These are phyloP conservation scores for Gilbertella persicaria DNA, from an alignment of 371 early-diverging fungal genomes.

Conservation along the genomic window DNA sequence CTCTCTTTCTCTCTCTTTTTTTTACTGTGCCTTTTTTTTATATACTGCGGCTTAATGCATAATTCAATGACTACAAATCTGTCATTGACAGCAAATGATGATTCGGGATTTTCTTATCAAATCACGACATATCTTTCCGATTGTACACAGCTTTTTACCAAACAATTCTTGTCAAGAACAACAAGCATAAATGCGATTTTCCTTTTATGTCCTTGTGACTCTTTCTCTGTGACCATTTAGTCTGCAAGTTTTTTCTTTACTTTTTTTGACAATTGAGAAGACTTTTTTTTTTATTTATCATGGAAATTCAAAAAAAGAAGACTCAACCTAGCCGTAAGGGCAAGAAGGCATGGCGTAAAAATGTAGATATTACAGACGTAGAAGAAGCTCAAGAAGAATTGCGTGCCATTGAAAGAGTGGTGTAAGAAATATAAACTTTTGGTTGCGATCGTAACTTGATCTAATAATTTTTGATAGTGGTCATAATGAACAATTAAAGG, in stretches of 20 bases:
- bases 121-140: background rate
- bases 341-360: constrained; percentile 93
- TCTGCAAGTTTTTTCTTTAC: background rate
- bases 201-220: no score
- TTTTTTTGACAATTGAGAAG: background rate
- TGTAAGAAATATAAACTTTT: constrained; percentile 55
- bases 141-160: background rate
- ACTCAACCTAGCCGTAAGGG: constrained; percentile 77
- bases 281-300: background rate
- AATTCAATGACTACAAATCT: background rate
- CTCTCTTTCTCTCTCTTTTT: background rate
- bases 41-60: background rate
- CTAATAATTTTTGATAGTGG: constrained; percentile 31
- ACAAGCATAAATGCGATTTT: no score
- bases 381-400: constrained; percentile 77
- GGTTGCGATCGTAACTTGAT: background rate
- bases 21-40: background rate
- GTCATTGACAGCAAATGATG: background rate
- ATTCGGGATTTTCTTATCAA: background rate
- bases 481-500: constrained; percentile 49
- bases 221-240: background rate
- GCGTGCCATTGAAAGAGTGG: constrained; percentile 73
- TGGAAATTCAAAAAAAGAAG: constrained; percentile 16
- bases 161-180: no score
- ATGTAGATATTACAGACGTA: constrained; percentile 81